Evolutionary conservation across 805 yeast genomes (phyloP), one percentile per base, ranked within the genome.

Genomic region (Cyberlindnera petersonii): DNA sequence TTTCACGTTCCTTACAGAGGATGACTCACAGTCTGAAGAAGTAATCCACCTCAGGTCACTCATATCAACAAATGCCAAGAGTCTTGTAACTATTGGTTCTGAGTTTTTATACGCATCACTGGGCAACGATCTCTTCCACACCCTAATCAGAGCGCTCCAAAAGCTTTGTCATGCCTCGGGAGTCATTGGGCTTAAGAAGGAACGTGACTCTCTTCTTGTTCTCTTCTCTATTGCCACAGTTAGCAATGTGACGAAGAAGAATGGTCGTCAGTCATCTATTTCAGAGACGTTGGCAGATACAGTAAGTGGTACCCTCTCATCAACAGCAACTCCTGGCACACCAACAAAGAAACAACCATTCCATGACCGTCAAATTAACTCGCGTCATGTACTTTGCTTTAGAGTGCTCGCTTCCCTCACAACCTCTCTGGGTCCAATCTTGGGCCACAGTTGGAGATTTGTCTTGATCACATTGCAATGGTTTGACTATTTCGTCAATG

Each of bases 121-220:
- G 53, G 95, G 87, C 50, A 68, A 72, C 39, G 91, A 84, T 14
- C 54, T 78, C 16, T 89, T 85, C 58, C 83, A 83, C 40, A 61
- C 67, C 9, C 53, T 82, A 4, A 76, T 88, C 3, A 66, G 95
- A 27, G 74, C 94, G 0, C 68, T 86, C 7, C 97, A 91, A 57
- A 80, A 82, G 46, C 68, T 86, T 34, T 77, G 95, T 6, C 96
- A 87, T 56, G 77, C 89, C 0, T 73, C 89, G 0, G 97, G 97
- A 0, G 63, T 86, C 13, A 59, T 88, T n/a, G 79, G 77, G 0
- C 55, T 83, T 10, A 53, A 59, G 1, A 65, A 64, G 0, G 66
- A 81, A 17, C 65, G 95, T 34, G 84, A 86, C 51, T 73, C 75
- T 9, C 72, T 75, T 21, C 47, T 79, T 33, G 46, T 54, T n/a